Base-by-base conservation (phyloP, 176 grass and related monocot genomes). In the Raddia guianensis region DNA sequence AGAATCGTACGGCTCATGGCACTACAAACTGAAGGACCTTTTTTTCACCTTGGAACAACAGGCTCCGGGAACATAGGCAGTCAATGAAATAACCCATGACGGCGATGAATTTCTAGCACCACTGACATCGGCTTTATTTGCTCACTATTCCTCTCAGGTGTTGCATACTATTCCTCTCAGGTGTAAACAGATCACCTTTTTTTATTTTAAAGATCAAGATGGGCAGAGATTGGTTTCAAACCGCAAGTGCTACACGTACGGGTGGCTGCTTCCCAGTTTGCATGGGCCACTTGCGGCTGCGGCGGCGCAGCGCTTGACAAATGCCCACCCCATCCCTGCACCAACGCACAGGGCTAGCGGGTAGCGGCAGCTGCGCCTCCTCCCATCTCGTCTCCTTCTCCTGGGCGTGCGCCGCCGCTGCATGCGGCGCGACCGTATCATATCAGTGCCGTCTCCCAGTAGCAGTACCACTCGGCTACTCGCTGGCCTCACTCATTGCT, bases 241-340 rank as follows among this genome's bases (percentile, higher is more conserved):
- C 70, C 76, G 51, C 49, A 68, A 68, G 72, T 74, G 51, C 34
- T 79, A 69, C 68, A 16, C 48, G 79, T 46, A 68, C 64, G 79
- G 66, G 37, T 16, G 40, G 46, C 40, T 59, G 74, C 5, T 70
- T 45, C 63, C 74, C 72, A 35, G 69, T 63, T 63, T 20, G 70
- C 57, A 70, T 54, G 73, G 73, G 73, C 63, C 72, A 76, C 73
- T 68, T 11, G 46, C 83, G 53, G 55, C 53, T 9, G 54, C 55
- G 45, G 7, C 58, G 33, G 71, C 78, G 33, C 63, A 13, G 46
- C 46, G 57, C 4, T 11, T 50, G 79, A 55, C 56, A 87, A 45
- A 62, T 75, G 77, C 68, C 66, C 66, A 54, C 74, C 68, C 66
- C 66, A 54, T 66, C 33, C 33, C 69, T 11, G 45, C 54, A 40